Base-by-base conservation (phyloP, 768 basidiomycete genomes). In the Floccularia luteovirens region DNA sequence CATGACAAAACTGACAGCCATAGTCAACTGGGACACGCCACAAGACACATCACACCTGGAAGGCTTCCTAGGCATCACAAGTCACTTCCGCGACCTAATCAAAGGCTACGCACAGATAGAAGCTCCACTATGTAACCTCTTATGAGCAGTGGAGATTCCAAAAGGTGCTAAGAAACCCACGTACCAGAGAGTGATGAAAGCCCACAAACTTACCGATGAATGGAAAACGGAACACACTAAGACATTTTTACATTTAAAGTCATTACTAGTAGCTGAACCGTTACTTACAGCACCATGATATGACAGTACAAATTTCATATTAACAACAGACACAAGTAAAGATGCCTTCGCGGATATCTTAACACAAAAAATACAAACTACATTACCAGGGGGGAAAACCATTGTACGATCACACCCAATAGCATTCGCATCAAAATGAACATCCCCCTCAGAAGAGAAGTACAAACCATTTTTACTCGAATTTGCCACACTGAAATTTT, bases 291-390 rank as follows among this genome's bases (percentile, higher is more conserved):
- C 45, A 0, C 58, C 62, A 3, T 16, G 34, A 5, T 64, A 37
- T 19, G 55, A 65, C 27, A 53, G 57, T 2, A 43, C 45, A 7
- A 58, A 48, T 0, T 70, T 70, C 43, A 53, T 65, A 0, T 39
- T 68, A 12, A 66, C 59, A 0, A 59, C 59, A 0, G 65, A 70
- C 43, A 61, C 57, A 0, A 64, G 54, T 27, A 58, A 61, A 38
- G 51, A 50, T 2, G 60, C 60, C 0, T 67, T 65, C 38, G 61
- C 50, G 0, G 64, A 46, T 4, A 46, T 61, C 2, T 40, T 64
- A 0, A 22, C 54, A 0, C 66, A 67, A 39, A 30, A 42, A 1
- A 42, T 45, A 25, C 38, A 49, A 2, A 48, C 47, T 4, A 44
- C 45, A 0, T 32, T 55, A 0, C 44, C 55, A 1, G 50, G 44